phyloP scores from a whole-genome alignment of 306 rosid genomes.

The Medicago lupulina region DNA sequence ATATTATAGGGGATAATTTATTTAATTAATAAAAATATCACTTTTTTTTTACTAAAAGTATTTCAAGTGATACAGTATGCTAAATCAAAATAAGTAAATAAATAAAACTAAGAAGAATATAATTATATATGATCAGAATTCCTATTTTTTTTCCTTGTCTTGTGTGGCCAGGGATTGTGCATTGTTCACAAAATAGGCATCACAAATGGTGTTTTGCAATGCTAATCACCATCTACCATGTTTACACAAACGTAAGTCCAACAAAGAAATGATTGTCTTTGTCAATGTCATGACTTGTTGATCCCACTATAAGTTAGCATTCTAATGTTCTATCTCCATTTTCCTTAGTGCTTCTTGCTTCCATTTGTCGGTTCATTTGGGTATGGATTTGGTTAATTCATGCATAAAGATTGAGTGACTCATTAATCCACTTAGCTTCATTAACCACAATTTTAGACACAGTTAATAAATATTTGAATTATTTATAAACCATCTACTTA shows the following conservation, averaged over 20 bases:
- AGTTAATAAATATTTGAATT: too few species aligned
- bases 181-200: neutral
- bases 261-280: constrained; percentile 26
- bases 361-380: neutral
- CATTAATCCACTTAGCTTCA: neutral
- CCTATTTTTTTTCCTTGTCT: too few species aligned
- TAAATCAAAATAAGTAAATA: too few species aligned
- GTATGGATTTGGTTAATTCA: neutral
- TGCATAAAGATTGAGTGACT: neutral
- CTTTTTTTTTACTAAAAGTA: too few species aligned
- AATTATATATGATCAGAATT: too few species aligned
- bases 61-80: too few species aligned
- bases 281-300: constrained; percentile 18
- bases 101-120: too few species aligned
- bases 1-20: too few species aligned
- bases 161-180: neutral
- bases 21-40: too few species aligned
- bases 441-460: neutral
- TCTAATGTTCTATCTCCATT: constrained; percentile 14
- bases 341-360: constrained; percentile 24
- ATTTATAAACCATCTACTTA: neutral
- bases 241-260: constrained; percentile 2
- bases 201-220: neutral
- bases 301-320: constrained; percentile 34
- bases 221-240: neutral